These are phyloP conservation scores for Barbarea vulgaris DNA, from an alignment of 345 rosid genomes.

Conservation along the genomic window DNA sequence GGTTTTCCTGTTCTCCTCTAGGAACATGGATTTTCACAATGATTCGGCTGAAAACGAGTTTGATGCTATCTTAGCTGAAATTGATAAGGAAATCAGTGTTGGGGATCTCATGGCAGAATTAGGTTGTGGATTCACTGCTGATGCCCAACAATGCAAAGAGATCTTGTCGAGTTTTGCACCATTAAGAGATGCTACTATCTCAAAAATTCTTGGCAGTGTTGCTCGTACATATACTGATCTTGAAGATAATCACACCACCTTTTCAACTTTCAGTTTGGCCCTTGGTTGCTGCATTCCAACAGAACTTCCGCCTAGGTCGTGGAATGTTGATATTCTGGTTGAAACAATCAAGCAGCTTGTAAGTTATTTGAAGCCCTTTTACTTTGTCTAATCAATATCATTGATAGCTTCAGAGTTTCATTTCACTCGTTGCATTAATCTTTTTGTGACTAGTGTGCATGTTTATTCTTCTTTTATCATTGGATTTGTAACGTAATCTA, in stretches of 20 bases:
- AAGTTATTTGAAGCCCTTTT: slow-evolving; percentile 35
- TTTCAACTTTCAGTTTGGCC: slow-evolving; percentile 72
- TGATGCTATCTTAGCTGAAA: slow-evolving; percentile 78
- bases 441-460: background rate
- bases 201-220: slow-evolving; percentile 69
- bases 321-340: slow-evolving; percentile 78
- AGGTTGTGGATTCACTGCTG: slow-evolving; percentile 88
- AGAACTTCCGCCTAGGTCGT: slow-evolving; percentile 54
- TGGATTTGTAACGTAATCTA: background rate
- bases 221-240: slow-evolving; percentile 47
- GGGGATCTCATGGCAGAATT: slow-evolving; percentile 84
- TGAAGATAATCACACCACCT: slow-evolving; percentile 47
- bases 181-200: slow-evolving; percentile 65
- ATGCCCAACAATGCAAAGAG: slow-evolving; percentile 66
- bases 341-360: slow-evolving; percentile 78
- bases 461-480: background rate
- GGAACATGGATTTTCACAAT: slow-evolving; percentile 51
- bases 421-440: background rate
- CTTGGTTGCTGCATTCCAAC: slow-evolving; percentile 58
- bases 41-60: slow-evolving; percentile 63
- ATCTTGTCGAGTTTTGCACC: slow-evolving; percentile 74
- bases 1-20: slow-evolving; percentile 34
- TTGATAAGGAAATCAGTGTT: slow-evolving; percentile 74
- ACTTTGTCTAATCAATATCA: background rate
- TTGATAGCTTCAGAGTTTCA: background rate